These are phyloP conservation scores for Ophiocordyceps camponoti-leonardi DNA, from an alignment of 2,329 filamentous ascomycete species.

Conservation along the genomic window DNA sequence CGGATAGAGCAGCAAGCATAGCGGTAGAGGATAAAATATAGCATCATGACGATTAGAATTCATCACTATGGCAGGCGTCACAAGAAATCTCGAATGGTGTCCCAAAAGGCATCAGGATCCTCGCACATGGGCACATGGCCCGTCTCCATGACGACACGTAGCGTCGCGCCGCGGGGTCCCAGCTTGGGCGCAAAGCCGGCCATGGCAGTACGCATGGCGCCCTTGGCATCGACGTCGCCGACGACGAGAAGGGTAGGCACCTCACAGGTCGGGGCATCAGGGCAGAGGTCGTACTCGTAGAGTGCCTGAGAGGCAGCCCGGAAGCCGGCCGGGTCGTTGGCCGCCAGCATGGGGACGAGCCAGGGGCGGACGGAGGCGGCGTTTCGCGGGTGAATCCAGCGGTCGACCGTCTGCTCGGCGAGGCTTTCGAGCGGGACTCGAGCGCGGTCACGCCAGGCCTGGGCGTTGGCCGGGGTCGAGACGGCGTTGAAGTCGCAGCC, in stretches of 20 bases:
- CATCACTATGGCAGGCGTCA: constrained; percentile 6
- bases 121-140: constrained; percentile 81
- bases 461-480: constrained; percentile 55
- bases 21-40: no score
- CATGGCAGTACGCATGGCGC: constrained; percentile 63
- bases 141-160: constrained; percentile 49
- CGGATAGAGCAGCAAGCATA: no score
- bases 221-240: constrained; percentile 53
- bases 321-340: constrained; percentile 56
- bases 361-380: constrained; percentile 26
- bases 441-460: constrained; percentile 66
- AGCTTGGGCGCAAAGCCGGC: constrained; percentile 47
- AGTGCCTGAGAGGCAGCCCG: constrained; percentile 49
- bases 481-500: constrained; percentile 65
- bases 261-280: constrained; percentile 31
- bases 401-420: constrained; percentile 50
- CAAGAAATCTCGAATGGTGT: constrained; percentile 42
- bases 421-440: constrained; percentile 48
- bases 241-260: constrained; percentile 54
- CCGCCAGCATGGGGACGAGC: constrained; percentile 51
- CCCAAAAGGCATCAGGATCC: constrained; percentile 49
- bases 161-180: constrained; percentile 34
- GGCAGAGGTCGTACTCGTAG: constrained; percentile 52
- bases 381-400: constrained; percentile 60
- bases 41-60: no score